Conservation (phyloP, 495 filamentous ascomycete species). For the Penicillium cataractarum region DNA sequence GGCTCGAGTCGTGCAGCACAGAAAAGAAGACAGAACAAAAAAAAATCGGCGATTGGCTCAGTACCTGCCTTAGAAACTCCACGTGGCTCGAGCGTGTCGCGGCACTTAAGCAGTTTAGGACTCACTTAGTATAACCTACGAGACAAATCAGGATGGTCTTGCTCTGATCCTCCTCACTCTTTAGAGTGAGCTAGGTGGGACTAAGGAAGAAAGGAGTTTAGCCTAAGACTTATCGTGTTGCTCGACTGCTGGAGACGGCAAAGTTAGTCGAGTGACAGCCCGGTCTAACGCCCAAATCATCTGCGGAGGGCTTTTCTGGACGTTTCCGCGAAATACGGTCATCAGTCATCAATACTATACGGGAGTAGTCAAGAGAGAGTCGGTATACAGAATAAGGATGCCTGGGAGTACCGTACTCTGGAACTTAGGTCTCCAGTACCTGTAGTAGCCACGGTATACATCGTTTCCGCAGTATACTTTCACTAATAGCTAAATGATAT, state of each 20-base stretch:
- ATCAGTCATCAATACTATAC: not conserved
- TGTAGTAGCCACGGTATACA: not conserved
- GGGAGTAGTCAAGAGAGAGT: no score
- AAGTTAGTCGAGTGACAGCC: slow-evolving; percentile 4
- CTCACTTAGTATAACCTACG: not conserved
- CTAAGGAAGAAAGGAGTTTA: not conserved
- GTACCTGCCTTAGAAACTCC: slow-evolving; percentile 33
- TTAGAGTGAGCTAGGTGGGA: not conserved
- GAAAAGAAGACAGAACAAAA: not conserved
- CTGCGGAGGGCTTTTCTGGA: slow-evolving; percentile 25
- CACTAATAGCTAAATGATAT: no score
- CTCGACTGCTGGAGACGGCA: not conserved
- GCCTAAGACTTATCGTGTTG: not conserved
- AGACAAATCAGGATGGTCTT: not conserved
- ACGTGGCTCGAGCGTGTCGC: slow-evolving; percentile 27
- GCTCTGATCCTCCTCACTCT: no score
- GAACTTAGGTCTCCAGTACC: no score
- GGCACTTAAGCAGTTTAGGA: not conserved
- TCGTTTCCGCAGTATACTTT: not conserved
- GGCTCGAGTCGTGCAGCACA: not conserved
- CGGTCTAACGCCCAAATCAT: slow-evolving; percentile 5
- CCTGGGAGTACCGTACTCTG: no score
- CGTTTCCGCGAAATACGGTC: slow-evolving; percentile 15
- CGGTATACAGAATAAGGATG: not conserved
- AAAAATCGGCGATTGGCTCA: slow-evolving; percentile 33